A percentile compares a stretch with the other conserved stretches of the same genome.
Evolutionary conservation across 2,329 filamentous ascomycete species (phyloP).

Genomic region (Ceratocystis lukuohia): DNA sequence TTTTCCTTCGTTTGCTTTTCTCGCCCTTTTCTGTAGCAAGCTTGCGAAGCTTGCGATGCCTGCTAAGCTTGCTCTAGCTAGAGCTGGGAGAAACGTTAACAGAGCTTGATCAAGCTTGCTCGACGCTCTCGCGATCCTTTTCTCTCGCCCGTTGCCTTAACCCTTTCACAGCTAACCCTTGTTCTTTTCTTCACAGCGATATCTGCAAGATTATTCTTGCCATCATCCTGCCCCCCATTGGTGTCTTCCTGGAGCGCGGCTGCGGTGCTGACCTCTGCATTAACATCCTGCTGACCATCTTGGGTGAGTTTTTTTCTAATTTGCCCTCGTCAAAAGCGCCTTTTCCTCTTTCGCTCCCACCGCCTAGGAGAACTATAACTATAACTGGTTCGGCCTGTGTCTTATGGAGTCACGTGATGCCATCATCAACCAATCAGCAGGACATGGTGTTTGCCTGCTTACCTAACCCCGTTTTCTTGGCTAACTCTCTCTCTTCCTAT

Average conservation of each 20-base stretch:
- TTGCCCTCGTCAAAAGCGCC: background rate
- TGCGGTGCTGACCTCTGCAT: conserved; percentile 79
- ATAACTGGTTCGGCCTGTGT: too few species aligned
- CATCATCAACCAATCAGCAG: background rate
- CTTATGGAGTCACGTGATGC: background rate
- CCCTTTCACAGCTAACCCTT: conserved; percentile 6
- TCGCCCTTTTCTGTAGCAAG: background rate
- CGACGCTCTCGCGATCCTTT: background rate
- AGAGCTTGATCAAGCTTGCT: too few species aligned
- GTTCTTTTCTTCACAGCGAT: conserved; percentile 29
- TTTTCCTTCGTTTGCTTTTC: background rate
- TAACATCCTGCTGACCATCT: conserved; percentile 78
- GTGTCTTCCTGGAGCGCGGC: conserved; percentile 88
- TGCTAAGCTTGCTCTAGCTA: background rate
- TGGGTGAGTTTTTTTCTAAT: conserved; percentile 33
- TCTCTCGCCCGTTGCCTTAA: background rate
- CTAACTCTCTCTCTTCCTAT: conserved; percentile 4
- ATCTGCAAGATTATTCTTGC: conserved; percentile 66
- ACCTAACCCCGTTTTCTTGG: background rate
- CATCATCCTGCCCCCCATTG: conserved; percentile 76
- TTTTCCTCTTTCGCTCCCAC: background rate
- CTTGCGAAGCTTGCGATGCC: background rate
- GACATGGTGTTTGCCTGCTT: too few species aligned
- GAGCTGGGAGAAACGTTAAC: too few species aligned
- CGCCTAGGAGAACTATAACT: too few species aligned